Evolutionary conservation across 768 basidiomycete genomes (phyloP).

Genomic region (Phlebiopsis flavidoalba): DNA sequence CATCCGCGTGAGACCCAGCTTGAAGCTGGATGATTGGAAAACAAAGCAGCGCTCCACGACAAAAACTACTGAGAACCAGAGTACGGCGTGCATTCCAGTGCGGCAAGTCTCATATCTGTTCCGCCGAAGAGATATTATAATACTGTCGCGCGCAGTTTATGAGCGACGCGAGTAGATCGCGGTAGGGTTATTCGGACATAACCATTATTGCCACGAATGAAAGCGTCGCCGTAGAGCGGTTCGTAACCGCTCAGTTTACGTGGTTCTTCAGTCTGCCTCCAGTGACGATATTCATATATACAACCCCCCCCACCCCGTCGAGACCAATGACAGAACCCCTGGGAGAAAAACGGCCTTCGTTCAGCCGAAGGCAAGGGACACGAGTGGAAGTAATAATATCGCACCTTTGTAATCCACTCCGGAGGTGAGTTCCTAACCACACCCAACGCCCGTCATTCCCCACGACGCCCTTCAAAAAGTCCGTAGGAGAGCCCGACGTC

Average conservation of each 20-base stretch:
- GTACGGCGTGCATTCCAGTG: neutral
- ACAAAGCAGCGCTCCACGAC: too few relatives aligned
- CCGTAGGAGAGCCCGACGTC: conserved; percentile 78
- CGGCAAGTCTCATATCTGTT: conserved; percentile 12
- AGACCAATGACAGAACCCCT: conserved; percentile 94
- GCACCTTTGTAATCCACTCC: conserved; percentile 92
- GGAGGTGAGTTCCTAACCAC: conserved; percentile 86
- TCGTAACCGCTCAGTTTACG: conserved; percentile 82
- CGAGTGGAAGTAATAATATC: neutral
- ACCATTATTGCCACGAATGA: conserved; percentile 94
- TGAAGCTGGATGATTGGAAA: too few relatives aligned
- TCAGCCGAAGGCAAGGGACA: neutral
- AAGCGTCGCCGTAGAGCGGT: conserved; percentile 92
- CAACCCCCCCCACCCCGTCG: too few relatives aligned
- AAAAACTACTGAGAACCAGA: too few relatives aligned
- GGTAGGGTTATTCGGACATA: conserved; percentile 25
- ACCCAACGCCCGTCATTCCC: conserved; percentile 94
- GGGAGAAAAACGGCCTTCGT: neutral
- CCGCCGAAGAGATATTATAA: conserved; percentile 27
- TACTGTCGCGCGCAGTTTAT: conserved; percentile 11
- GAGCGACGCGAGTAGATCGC: neutral
- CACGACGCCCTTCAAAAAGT: conserved; percentile 92
- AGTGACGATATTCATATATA: conserved; percentile 99
- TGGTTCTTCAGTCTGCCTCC: conserved; percentile 97
- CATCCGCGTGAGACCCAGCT: too few relatives aligned